Evolutionary conservation across 371 early-diverging fungal genomes (phyloP).

Genomic region (Actinomortierella ambigua): DNA sequence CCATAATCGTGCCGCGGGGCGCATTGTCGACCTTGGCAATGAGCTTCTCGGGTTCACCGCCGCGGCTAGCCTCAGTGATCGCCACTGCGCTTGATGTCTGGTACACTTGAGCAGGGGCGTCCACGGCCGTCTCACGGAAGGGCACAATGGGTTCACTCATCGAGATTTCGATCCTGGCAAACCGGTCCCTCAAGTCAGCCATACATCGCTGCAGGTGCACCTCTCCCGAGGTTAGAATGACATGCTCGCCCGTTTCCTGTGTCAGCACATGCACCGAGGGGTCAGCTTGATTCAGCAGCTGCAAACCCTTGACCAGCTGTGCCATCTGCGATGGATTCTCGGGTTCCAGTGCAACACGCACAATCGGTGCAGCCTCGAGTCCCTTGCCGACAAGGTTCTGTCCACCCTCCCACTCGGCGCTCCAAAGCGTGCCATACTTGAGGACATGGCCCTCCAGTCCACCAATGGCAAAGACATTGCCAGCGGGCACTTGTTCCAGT

Average conservation of each 20-base stretch:
- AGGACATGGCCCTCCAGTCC: slow-evolving; percentile 88
- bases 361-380: slow-evolving; percentile 77
- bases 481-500: slow-evolving; percentile 87
- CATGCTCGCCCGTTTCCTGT: slow-evolving; percentile 96
- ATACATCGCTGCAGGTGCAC: slow-evolving; percentile 90
- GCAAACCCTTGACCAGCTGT: slow-evolving; percentile 85
- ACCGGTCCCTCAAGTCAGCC: slow-evolving; percentile 92
- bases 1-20: slow-evolving; percentile 72
- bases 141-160: slow-evolving; percentile 96
- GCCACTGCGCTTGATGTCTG: slow-evolving; percentile 30
- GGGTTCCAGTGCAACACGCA: slow-evolving; percentile 96
- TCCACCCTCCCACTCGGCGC: slow-evolving; percentile 54
- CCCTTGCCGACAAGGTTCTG: slow-evolving; percentile 62
- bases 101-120: slow-evolving; percentile 31
- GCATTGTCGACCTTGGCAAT: slow-evolving; percentile 44
- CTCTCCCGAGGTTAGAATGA: slow-evolving; percentile 95
- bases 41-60: slow-evolving; percentile 49
- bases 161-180: slow-evolving; percentile 91
- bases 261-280: slow-evolving; percentile 90
- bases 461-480: slow-evolving; percentile 95
- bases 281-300: slow-evolving; percentile 91
- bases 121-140: slow-evolving; percentile 90
- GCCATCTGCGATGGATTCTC: slow-evolving; percentile 84
- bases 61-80: slow-evolving; percentile 46
- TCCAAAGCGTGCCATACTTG: slow-evolving; percentile 90